Evolutionary conservation across 352 stramenopile species (phyloP), one percentile per base, ranked within the genome.

Genomic region (Aphanomyces stellatus): DNA sequence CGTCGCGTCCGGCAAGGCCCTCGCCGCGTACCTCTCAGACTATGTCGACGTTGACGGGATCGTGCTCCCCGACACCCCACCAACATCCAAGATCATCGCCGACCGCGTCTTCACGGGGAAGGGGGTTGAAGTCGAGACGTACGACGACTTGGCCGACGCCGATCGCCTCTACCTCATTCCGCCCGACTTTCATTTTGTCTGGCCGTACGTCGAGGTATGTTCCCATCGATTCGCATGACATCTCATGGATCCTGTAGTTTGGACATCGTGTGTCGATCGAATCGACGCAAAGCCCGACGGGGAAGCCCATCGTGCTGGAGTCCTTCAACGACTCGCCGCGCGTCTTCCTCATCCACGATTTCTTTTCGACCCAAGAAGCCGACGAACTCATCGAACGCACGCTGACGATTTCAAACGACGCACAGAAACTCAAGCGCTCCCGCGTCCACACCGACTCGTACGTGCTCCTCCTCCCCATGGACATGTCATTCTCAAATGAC

Each of bases 361-460:
- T 83, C 59, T 75, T 83, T 37, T 71, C 71, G 31, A 43, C 62
- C 22, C 46, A 71, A n/a, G 76, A 83, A 53, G 72, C 76, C 13
- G 62, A 79, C 31, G 28, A 69, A 34, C 66, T 81, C 30, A 82
- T 82, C 51, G 55, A 72, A 22, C 46, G 46, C 33, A 73, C 71
- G 4, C n/a, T 76, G n/a, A 49, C 37, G 3, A 76, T 79, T 55
- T 62, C 62, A 5, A 65, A 82, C 61, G 34, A 77, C 34, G 51
- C 35, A 15, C 72, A 77, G 22, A 79, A 79, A 59, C 70, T 79
- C 62, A 64, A 51, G n/a, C 73, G 53, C 25, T 76, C 71, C 0
- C 75, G 71, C 3, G 73, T 72, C 17, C 84, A 80, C 1, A 81
- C 86, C 66, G 69, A 79, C 60, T 87, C 13, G 37, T 46, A 46